These are phyloP conservation scores for Simplicillium sp. DNA, from an alignment of 2,329 filamentous ascomycete species.

Conservation along the genomic window DNA sequence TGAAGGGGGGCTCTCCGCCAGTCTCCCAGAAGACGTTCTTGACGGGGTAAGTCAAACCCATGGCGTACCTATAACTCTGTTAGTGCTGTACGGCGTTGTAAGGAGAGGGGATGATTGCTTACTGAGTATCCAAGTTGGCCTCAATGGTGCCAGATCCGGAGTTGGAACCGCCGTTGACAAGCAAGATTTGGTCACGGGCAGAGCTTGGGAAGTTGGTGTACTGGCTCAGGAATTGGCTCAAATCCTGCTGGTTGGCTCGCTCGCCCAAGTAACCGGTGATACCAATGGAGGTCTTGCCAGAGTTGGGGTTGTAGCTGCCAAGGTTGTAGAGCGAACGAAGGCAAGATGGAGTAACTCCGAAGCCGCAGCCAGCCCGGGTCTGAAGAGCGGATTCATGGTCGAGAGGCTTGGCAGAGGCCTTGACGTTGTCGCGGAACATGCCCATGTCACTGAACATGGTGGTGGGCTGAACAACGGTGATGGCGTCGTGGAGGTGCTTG, in stretches of 20 bases:
- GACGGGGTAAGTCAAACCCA: conserved; percentile 1
- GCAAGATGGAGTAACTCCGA: neutral
- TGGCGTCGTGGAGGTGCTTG: neutral
- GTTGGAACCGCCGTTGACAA: neutral
- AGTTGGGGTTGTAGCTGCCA: neutral
- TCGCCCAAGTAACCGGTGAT: neutral
- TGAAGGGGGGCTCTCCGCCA: neutral
- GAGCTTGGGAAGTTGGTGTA: neutral
- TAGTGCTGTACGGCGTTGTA: no score
- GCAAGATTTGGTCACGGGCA: neutral
- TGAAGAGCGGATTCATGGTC: neutral
- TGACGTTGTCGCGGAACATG: neutral
- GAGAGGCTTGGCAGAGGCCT: neutral
- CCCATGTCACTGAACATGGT: conserved; percentile 1
- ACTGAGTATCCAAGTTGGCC: neutral
- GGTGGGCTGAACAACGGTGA: neutral
- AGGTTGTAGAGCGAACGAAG: neutral
- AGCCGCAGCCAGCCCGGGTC: neutral
- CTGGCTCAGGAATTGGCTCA: neutral
- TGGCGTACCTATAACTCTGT: neutral
- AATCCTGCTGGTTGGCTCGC: neutral
- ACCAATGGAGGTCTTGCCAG: neutral
- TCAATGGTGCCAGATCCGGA: neutral
- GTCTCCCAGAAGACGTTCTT: neutral
- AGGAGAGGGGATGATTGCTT: no score